These are phyloP conservation scores for Fusarium scirpi DNA, from an alignment of 2,329 filamentous ascomycete genomes.

Conservation along the genomic window DNA sequence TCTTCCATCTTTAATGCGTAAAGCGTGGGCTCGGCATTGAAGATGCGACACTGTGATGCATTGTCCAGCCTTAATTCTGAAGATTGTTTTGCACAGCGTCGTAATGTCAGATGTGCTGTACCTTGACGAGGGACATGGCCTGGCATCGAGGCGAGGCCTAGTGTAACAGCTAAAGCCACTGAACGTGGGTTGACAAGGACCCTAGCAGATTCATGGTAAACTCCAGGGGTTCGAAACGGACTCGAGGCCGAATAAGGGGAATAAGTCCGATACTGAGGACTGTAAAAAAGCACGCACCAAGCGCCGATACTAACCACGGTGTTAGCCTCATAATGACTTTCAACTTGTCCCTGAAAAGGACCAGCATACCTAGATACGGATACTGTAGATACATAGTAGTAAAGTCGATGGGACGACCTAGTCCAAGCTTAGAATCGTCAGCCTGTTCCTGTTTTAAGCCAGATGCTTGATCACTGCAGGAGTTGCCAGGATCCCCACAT, in stretches of 20 bases:
- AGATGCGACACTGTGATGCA: conserved; percentile 20
- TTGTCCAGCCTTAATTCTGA: conserved; percentile 26
- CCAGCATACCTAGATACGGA: conserved; percentile 3
- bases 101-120: conserved; percentile 1
- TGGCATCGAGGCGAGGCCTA: conserved; percentile 35
- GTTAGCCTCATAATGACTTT: conserved; percentile 33
- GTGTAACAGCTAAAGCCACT: conserved; percentile 32
- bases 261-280: conserved; percentile 34
- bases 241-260: conserved; percentile 41
- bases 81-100: conserved; percentile 36
- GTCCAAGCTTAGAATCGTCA: conserved; percentile 8
- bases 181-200: conserved; percentile 39
- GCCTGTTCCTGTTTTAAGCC: conserved; percentile 15
- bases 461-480: conserved; percentile 30
- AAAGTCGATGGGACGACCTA: neutral
- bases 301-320: conserved; percentile 34
- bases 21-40: conserved; percentile 23
- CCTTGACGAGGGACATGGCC: conserved; percentile 2
- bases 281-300: conserved; percentile 39
- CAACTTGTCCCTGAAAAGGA: conserved; percentile 13
- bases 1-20: conserved; percentile 18
- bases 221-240: conserved; percentile 35
- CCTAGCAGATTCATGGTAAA: conserved; percentile 31
- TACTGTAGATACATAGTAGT: neutral
- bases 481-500: conserved; percentile 25